phyloP scores from a whole-genome alignment of 2,329 filamentous ascomycete genomes.

The Lasiodiplodia gonubiensis region DNA sequence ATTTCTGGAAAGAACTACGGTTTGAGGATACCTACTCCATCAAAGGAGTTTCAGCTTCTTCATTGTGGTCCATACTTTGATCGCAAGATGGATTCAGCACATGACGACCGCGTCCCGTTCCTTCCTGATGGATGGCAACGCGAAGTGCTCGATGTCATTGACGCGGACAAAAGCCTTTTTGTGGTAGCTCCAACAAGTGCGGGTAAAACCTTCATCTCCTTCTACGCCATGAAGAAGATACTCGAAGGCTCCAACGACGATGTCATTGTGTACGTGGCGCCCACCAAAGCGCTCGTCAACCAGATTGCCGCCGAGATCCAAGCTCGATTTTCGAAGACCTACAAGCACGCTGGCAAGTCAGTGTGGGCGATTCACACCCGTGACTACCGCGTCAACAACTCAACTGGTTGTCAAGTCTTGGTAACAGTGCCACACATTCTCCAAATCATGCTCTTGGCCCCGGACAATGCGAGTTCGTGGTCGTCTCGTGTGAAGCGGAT shows the following conservation, averaged over 20 bases:
- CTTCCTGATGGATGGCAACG: constrained; percentile 79
- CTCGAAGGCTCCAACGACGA: constrained; percentile 71
- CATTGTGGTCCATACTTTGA: constrained; percentile 77
- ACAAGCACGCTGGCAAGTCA: constrained; percentile 65
- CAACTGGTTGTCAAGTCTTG: constrained; percentile 73
- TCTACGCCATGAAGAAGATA: constrained; percentile 82
- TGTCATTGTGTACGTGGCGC: constrained; percentile 78
- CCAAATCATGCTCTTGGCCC: constrained; percentile 75
- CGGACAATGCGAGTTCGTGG: constrained; percentile 72
- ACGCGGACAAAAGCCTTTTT: constrained; percentile 71
- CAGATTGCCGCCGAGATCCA: constrained; percentile 82
- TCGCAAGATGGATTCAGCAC: constrained; percentile 70
- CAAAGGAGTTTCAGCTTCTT: constrained; percentile 68
- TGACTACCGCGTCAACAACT: constrained; percentile 76
- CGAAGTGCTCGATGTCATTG: constrained; percentile 74
- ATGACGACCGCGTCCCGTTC: constrained; percentile 73
- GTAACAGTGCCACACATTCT: constrained; percentile 80
- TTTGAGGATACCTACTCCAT: constrained; percentile 47
- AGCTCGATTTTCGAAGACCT: constrained; percentile 72
- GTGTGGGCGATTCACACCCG: constrained; percentile 82
- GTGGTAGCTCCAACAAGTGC: constrained; percentile 79
- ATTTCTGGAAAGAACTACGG: constrained; percentile 37
- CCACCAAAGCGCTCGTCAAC: constrained; percentile 82
- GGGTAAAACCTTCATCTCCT: constrained; percentile 83
- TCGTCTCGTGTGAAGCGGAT: constrained; percentile 72